A percentile compares a stretch with the other conserved stretches of the same genome.
phyloP scores from a whole-genome alignment of 1,284 basidiomycete species.

The Amylostereum areolatum region DNA sequence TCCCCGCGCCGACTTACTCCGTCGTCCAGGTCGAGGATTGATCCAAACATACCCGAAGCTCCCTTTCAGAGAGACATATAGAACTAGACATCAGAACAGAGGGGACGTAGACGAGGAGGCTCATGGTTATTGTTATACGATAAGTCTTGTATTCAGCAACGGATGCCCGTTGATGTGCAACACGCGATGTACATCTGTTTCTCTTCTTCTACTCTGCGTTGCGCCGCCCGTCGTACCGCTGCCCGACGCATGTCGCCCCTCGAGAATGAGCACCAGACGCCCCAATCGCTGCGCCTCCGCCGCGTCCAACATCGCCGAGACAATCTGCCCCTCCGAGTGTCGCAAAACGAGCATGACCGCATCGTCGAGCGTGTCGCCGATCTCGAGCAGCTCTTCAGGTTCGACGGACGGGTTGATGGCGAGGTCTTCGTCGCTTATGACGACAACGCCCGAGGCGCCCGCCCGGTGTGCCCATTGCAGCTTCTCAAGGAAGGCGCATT shows the following conservation, averaged over 20 bases:
- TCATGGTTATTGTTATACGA: slow-evolving; percentile 36
- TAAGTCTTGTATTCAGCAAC: slow-evolving; percentile 66
- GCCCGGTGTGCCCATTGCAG: slow-evolving; percentile 56
- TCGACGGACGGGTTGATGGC: slow-evolving; percentile 66
- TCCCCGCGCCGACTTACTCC: slow-evolving; percentile 86
- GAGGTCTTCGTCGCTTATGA: slow-evolving; percentile 57
- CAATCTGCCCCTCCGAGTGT: slow-evolving; percentile 39
- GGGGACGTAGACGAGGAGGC: no score
- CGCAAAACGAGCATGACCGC: slow-evolving; percentile 58
- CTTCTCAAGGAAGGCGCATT: slow-evolving; percentile 82
- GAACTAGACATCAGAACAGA: no score
- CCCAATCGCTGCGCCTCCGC: slow-evolving; percentile 33
- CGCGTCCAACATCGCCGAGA: slow-evolving; percentile 49
- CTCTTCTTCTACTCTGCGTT: slow-evolving; percentile 15
- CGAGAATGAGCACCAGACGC: slow-evolving; percentile 33
- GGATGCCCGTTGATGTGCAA: slow-evolving; percentile 75
- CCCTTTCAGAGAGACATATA: no score
- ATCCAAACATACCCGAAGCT: no score
- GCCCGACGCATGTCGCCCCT: slow-evolving; percentile 23
- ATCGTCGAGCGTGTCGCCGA: slow-evolving; percentile 47
- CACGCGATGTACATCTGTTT: slow-evolving; percentile 36
- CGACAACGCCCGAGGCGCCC: slow-evolving; percentile 70
- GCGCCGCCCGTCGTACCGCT: slow-evolving; percentile 16
- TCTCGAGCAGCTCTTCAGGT: slow-evolving; percentile 45
- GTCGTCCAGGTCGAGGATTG: slow-evolving; percentile 75